Percentiles rank a stretch among this genome's conserved stretches.
Conservation (phyloP, 306 rosid species). For the Ceratonia siliqua region DNA sequence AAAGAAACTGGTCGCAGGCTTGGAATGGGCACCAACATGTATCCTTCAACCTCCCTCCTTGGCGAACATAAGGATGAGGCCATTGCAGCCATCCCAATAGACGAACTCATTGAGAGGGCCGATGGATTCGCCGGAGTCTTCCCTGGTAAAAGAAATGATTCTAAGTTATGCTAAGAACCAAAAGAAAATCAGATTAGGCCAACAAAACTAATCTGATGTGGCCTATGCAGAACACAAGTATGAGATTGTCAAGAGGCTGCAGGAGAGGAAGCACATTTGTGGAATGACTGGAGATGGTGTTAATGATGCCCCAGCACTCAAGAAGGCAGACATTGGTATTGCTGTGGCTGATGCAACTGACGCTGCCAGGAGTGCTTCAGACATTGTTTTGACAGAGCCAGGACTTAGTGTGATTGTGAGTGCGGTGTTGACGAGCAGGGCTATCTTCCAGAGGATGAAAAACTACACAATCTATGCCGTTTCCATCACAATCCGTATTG, state of each 20-base stretch:
- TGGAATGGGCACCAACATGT: slow-evolving; percentile 96
- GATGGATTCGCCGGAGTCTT: slow-evolving; percentile 95
- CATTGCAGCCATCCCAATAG: slow-evolving; percentile 56
- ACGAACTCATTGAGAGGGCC: slow-evolving; percentile 85
- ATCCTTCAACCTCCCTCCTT: slow-evolving; percentile 82
- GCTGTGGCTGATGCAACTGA: slow-evolving; percentile 93
- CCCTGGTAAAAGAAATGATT: slow-evolving; percentile 62
- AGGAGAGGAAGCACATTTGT: slow-evolving; percentile 67
- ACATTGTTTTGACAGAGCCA: slow-evolving; percentile 83
- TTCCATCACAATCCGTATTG: slow-evolving; percentile 86
- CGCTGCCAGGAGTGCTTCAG: slow-evolving; percentile 89
- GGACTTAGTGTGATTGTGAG: slow-evolving; percentile 82
- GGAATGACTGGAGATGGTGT: slow-evolving; percentile 97
- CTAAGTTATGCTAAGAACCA: background rate
- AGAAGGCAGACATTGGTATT: slow-evolving; percentile 85
- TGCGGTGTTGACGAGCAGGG: slow-evolving; percentile 85
- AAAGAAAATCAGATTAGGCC: background rate
- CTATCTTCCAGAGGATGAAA: slow-evolving; percentile 94
- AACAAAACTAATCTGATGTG: slow-evolving; percentile 4
- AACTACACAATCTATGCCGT: slow-evolving; percentile 91
- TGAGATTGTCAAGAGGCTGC: slow-evolving; percentile 86
- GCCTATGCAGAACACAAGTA: slow-evolving; percentile 75
- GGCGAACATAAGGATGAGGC: slow-evolving; percentile 57
- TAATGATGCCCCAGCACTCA: slow-evolving; percentile 87
- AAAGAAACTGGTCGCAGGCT: slow-evolving; percentile 90